Evolutionary conservation across 305 asterid species (phyloP).

Genomic region (Solanum chacoense): DNA sequence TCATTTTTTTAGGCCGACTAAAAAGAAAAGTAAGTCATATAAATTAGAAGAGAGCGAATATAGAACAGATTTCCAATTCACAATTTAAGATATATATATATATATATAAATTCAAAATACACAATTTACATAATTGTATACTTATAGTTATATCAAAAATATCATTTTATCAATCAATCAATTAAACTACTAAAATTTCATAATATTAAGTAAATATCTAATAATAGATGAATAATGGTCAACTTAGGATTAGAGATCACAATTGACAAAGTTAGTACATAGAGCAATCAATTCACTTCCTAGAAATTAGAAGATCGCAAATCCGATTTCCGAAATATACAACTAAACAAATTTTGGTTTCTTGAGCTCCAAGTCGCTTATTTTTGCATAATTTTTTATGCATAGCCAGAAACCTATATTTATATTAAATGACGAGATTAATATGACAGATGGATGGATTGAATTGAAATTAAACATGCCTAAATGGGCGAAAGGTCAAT

Average conservation of each 20-base stretch:
- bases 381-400: background rate
- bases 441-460: accelerated
- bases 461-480: background rate
- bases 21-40: background rate
- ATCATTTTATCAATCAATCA: background rate
- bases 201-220: background rate
- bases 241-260: background rate
- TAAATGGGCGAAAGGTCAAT: background rate
- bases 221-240: background rate
- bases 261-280: background rate
- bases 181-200: too few species aligned
- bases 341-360: background rate
- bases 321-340: background rate
- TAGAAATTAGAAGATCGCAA: background rate
- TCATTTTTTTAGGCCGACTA: too few species aligned
- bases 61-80: background rate
- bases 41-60: too few species aligned
- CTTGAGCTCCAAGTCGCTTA: background rate
- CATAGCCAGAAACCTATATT: background rate
- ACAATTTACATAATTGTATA: background rate
- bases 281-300: background rate
- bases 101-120: background rate
- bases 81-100: background rate
- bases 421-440: too few species aligned
- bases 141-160: too few species aligned